These are phyloP conservation scores for Cryptosporidium ubiquitum DNA, from an alignment of 169 alveolate genomes.

Conservation along the genomic window DNA sequence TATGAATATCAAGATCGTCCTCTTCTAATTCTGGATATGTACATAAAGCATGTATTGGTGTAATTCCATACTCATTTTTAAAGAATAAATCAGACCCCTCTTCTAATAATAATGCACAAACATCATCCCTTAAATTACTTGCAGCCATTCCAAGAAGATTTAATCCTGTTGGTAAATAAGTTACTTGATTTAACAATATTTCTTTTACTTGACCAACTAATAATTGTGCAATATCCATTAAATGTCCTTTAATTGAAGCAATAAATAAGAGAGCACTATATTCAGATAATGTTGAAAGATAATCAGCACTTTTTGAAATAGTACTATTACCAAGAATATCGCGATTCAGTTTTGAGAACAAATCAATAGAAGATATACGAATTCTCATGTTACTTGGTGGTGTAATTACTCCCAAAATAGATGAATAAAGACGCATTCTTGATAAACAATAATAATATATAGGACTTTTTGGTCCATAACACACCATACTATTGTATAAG, in stretches of 20 bases:
- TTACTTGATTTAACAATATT: conserved; percentile 39
- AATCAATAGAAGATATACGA: conserved; percentile 49
- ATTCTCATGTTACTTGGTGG: conserved; percentile 74
- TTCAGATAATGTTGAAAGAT: conserved; percentile 58
- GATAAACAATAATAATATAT: conserved; percentile 39
- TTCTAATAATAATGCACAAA: conserved; percentile 49
- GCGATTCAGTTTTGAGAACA: conserved; percentile 46
- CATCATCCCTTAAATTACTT: conserved; percentile 53
- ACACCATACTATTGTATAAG: conserved; percentile 58
- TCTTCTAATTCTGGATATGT: conserved; percentile 43
- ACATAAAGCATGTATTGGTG: conserved; percentile 71
- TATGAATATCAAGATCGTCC: neutral
- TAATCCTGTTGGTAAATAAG: conserved; percentile 72
- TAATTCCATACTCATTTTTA: conserved; percentile 61
- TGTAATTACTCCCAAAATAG: conserved; percentile 36
- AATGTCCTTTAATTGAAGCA: conserved; percentile 68
- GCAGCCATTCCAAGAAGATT: conserved; percentile 73
- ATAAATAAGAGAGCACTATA: conserved; percentile 64
- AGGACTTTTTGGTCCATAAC: conserved; percentile 69
- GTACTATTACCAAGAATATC: conserved; percentile 70
- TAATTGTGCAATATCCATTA: conserved; percentile 48
- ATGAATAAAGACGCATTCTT: conserved; percentile 56
- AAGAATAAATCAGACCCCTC: conserved; percentile 69
- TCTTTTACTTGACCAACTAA: conserved; percentile 66
- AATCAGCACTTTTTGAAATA: conserved; percentile 25